Base-by-base conservation (phyloP, 1,139 yeast genomes). In the Blastobotrys indianensis region DNA sequence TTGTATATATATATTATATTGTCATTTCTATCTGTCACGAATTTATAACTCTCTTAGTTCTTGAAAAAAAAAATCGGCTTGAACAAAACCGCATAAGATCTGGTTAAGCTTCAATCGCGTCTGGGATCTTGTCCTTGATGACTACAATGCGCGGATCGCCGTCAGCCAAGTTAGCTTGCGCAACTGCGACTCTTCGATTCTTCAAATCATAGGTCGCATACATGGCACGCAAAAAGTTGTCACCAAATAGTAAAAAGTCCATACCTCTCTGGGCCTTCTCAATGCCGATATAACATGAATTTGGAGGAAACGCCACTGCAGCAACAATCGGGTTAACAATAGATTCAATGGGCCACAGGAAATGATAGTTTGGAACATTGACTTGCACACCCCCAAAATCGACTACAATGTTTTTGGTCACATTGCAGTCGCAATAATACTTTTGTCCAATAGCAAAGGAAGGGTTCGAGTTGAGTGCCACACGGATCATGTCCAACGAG, bases 191-290 rank as follows among this genome's bases (percentile, higher is more conserved):
- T 50, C 74, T 70, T 45, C 63, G 65, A 57, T 70, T 74, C 23
- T 76, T 77, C 50, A 78, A 65, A 57, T 79, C 80, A 55, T 72
- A 77, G 6, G 78, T 82, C 30, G 74, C 64, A 59, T 79, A 79
- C 49, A 77, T 76, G 49, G 69, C 68, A 46, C 81, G 68, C 54
- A 79, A 65, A 47, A 77, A 62, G 54, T 75, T 74, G 60, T 78
- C 82, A 6, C 83, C 83, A 33, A 65, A 51, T 28, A 65, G 52
- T 23, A 57, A 43, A 47, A 59, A 65, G 54, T 60, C 58, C 60
- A 63, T 62, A 25, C 61, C 65, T 12, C 45, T 32, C 33, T 57
- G 56, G 20, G 52, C 45, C 45, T 48, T 47, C 49, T 65, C 69
- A 38, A 65, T 48, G 17, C 68, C 67, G 33, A 65, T 50, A 47